Evolutionary conservation across 768 basidiomycete genomes (phyloP), one percentile per base, ranked within the genome.

Genomic region (Pleurotus ostreatus): DNA sequence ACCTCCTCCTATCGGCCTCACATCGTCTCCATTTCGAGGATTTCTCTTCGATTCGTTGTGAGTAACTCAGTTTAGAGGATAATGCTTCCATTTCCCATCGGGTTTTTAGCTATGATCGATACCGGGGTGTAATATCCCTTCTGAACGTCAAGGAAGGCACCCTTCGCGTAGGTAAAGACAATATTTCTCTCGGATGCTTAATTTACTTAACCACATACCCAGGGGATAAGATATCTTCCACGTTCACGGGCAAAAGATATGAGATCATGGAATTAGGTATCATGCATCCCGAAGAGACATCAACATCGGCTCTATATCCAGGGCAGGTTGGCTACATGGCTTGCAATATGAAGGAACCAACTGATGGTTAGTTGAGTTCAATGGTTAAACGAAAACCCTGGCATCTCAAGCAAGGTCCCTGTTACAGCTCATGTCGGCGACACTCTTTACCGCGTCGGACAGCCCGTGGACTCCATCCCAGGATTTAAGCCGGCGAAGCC

Each of bases 301-400:
- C 89, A 11, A 89, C 87, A 0, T 74, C 73, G 9, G 78, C 76
- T 55, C 72, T 94, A 46, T 78, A 79, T 55, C 81, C 89, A 37
- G 92, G 92, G 5, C 92, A 94, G 71, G 92, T 94, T 15, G 91
- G 92, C 13, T 94, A 84, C 64, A 80, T 92, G 56, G 89, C 93
- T 1, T 98, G 96, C 70, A 96, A 94, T 66, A 98, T 99, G 96
- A 99, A 98, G 69, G 89, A 97, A 62, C 90, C 91, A 8, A 84
- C 89, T 12, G 94, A 98, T 77, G 94, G 94, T 94, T 55, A 43
- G 66, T 41, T 26, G n/a, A 9, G 43, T n/a, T 46, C 23, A 8
- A 34, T 4, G 30, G 9, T 11, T 34, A 34, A 34, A 18, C 26
- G 16, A 18, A 15, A 49, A 22, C 25, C 18, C 46, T 55, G 54